A percentile compares a stretch with the other conserved stretches of the same genome.
These are phyloP conservation scores for Pulicaria dysenterica DNA, from an alignment of 129 eudicot species.

Conservation along the genomic window DNA sequence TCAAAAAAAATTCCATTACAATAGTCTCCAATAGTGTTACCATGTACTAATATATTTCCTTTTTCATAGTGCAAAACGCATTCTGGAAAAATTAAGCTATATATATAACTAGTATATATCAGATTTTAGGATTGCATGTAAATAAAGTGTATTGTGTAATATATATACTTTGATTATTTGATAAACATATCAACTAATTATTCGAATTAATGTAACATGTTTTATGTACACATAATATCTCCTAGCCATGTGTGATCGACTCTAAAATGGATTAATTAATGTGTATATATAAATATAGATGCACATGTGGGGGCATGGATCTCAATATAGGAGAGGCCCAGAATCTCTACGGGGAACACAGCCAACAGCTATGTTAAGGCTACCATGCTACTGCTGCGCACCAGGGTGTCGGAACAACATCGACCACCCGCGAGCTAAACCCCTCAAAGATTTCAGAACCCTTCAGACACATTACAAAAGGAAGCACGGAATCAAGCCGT, in stretches of 20 bases:
- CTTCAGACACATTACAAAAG: slow-evolving; percentile 93
- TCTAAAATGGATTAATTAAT: no score
- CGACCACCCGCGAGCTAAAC: slow-evolving; percentile 87
- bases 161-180: neutral
- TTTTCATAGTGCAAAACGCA: no score
- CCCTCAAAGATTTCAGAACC: slow-evolving; percentile 90
- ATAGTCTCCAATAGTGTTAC: no score
- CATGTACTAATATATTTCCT: no score
- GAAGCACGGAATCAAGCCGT: slow-evolving; percentile 87
- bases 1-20: no score
- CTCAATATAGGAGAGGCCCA: slow-evolving; percentile 87
- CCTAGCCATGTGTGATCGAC: neutral
- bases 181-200: neutral
- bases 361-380: slow-evolving; percentile 86
- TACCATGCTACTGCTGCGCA: slow-evolving; percentile 89
- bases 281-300: slow-evolving; percentile 13
- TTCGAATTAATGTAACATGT: no score
- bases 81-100: no score
- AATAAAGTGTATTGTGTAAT: no score
- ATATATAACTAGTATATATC: no score
- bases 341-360: slow-evolving; percentile 80
- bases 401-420: slow-evolving; percentile 90
- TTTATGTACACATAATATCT: neutral
- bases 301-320: slow-evolving; percentile 98
- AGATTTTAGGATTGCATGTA: neutral